phyloP scores from a whole-genome alignment of 345 rosid genomes.

The Populus ilicifolia region DNA sequence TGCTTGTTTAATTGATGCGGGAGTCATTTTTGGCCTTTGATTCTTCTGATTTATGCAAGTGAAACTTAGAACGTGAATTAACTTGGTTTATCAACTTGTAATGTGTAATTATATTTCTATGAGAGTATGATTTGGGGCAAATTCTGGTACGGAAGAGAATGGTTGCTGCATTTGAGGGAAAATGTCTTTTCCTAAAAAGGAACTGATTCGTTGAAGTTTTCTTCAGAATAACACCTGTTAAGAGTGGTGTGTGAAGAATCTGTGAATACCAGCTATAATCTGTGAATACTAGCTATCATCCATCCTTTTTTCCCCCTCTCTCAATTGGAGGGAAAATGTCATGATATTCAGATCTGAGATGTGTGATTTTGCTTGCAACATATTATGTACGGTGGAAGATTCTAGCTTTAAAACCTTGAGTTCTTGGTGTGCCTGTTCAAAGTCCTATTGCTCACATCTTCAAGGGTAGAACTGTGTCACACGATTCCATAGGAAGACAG shows the following conservation, averaged over 20 bases:
- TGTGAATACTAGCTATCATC: neutral
- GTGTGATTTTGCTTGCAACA: neutral
- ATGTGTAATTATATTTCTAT: neutral
- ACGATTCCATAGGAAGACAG: neutral
- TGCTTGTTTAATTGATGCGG: constrained; percentile 1
- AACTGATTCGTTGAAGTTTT: neutral
- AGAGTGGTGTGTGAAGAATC: neutral
- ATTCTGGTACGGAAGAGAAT: neutral
- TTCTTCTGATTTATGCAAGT: neutral
- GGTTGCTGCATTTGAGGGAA: neutral
- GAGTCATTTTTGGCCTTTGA: neutral
- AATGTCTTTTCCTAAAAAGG: neutral
- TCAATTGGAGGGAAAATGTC: neutral
- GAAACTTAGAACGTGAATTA: neutral
- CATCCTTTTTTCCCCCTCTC: neutral
- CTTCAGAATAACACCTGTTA: neutral
- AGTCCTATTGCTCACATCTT: neutral
- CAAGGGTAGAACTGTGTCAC: neutral
- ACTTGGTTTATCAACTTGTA: neutral
- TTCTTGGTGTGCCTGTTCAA: neutral
- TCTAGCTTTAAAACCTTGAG: neutral
- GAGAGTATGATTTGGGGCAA: neutral
- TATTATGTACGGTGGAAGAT: neutral
- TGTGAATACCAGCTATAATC: neutral
- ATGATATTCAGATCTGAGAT: neutral